A percentile compares a stretch with the other conserved stretches of the same genome.
phyloP scores from a whole-genome alignment of 2,329 filamentous ascomycete genomes.

The Paraphoma sp. region DNA sequence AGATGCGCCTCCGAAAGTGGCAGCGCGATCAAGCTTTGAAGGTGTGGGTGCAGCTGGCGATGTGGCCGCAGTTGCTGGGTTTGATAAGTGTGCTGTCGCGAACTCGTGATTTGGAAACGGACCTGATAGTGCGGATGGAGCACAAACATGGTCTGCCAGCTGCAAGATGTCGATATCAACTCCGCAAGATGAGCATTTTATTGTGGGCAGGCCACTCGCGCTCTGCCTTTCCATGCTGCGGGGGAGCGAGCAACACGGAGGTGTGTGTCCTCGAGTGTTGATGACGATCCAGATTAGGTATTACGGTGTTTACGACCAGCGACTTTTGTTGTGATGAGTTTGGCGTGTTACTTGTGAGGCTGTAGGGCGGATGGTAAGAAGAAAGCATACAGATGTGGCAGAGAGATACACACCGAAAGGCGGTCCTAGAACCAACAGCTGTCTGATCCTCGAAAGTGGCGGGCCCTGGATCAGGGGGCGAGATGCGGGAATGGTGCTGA shows the following conservation, averaged over 20 bases:
- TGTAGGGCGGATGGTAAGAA: conserved; percentile 10
- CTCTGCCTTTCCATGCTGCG: conserved; percentile 38
- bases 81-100: conserved; percentile 7
- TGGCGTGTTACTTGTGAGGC: conserved; percentile 27
- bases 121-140: conserved; percentile 48
- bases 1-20: conserved; percentile 36
- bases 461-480: conserved; percentile 36
- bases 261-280: conserved; percentile 5
- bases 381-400: not conserved
- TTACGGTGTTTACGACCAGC: conserved; percentile 20
- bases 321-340: conserved; percentile 18
- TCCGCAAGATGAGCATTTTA: conserved; percentile 50
- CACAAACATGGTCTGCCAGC: conserved; percentile 86
- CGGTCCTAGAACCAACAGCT: conserved; percentile 32
- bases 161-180: conserved; percentile 79
- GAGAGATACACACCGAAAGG: conserved; percentile 20
- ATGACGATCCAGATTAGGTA: conserved; percentile 1
- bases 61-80: conserved; percentile 23
- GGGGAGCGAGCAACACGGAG: conserved; percentile 16
- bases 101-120: conserved; percentile 44
- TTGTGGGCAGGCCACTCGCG: conserved; percentile 44
- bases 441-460: conserved; percentile 34
- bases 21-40: conserved; percentile 40
- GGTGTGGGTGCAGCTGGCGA: conserved; percentile 5
- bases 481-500: conserved; percentile 40